A percentile compares a stretch with the other conserved stretches of the same genome.
These are phyloP conservation scores for Sphagnum contortum DNA, from an alignment of 225 moss, liverwort and hornwort genomes.

Conservation along the genomic window DNA sequence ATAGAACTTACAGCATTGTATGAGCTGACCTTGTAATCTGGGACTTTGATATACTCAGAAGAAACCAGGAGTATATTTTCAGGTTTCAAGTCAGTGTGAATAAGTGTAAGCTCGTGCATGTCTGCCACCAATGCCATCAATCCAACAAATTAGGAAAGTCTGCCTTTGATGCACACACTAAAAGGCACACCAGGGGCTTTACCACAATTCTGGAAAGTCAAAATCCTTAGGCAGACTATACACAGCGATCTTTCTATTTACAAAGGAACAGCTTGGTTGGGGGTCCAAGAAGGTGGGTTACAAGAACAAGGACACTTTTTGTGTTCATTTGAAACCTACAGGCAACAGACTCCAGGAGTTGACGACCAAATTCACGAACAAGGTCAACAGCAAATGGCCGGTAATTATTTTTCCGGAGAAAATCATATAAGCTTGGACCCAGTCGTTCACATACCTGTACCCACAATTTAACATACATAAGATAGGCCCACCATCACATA, in stretches of 20 bases:
- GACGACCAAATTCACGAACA: slow-evolving; percentile 44
- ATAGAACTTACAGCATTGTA: background rate
- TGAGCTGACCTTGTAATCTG: slow-evolving; percentile 36
- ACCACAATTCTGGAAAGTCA: too few relatives aligned
- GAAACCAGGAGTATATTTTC: slow-evolving; percentile 52
- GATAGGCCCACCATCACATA: too few relatives aligned
- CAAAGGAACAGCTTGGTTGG: too few relatives aligned
- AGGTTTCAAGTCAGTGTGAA: slow-evolving; percentile 51
- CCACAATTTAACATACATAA: background rate
- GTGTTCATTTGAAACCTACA: slow-evolving; percentile 16
- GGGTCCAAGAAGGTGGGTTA: too few relatives aligned
- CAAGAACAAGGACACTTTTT: background rate
- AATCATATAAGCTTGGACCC: slow-evolving; percentile 48
- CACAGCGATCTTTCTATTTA: too few relatives aligned
- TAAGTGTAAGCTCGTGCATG: slow-evolving; percentile 51
- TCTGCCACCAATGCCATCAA: slow-evolving; percentile 12
- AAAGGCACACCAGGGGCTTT: too few relatives aligned
- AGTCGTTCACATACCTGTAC: slow-evolving; percentile 42
- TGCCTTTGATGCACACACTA: too few relatives aligned
- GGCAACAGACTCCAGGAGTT: slow-evolving; percentile 48
- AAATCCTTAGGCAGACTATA: too few relatives aligned
- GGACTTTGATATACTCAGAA: slow-evolving; percentile 36
- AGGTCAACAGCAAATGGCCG: slow-evolving; percentile 48
- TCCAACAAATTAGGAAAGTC: too few relatives aligned
- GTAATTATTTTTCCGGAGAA: slow-evolving; percentile 42